Percentiles rank a stretch among this genome's conserved stretches.
Evolutionary conservation across 2,329 filamentous ascomycete genomes (phyloP).

Genomic region (Colletotrichum tamarilloi): DNA sequence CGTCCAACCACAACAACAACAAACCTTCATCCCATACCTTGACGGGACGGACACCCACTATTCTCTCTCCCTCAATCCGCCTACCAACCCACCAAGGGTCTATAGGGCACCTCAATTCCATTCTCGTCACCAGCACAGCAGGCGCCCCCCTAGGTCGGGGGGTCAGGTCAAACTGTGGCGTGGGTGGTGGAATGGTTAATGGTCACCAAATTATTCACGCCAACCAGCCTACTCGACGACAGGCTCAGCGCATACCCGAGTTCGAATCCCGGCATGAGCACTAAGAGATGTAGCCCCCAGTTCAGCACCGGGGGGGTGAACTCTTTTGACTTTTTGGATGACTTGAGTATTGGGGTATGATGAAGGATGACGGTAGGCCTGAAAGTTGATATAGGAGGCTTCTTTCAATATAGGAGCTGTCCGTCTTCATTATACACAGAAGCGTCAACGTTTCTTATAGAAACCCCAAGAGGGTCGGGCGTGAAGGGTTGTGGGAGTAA

Average conservation of each 20-base stretch:
- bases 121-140: not conserved
- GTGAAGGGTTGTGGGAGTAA: not conserved
- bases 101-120: not conserved
- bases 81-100: not conserved
- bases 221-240: not conserved
- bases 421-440: no score
- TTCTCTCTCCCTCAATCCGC: no score
- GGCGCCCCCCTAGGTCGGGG: not conserved
- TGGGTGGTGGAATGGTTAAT: not conserved
- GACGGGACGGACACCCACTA: no score
- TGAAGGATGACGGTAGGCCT: not conserved
- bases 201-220: not conserved
- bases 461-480: not conserved
- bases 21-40: not conserved
- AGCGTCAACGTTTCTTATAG: no score
- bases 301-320: not conserved
- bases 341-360: not conserved
- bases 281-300: not conserved
- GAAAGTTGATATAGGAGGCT: no score
- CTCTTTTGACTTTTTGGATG: not conserved
- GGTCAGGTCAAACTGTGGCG: not conserved
- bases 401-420: no score
- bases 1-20: not conserved
- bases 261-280: not conserved
- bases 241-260: not conserved